Evolutionary conservation across 768 basidiomycete genomes (phyloP), one percentile per base, ranked within the genome.

Genomic region (Nidularia pulvinata): DNA sequence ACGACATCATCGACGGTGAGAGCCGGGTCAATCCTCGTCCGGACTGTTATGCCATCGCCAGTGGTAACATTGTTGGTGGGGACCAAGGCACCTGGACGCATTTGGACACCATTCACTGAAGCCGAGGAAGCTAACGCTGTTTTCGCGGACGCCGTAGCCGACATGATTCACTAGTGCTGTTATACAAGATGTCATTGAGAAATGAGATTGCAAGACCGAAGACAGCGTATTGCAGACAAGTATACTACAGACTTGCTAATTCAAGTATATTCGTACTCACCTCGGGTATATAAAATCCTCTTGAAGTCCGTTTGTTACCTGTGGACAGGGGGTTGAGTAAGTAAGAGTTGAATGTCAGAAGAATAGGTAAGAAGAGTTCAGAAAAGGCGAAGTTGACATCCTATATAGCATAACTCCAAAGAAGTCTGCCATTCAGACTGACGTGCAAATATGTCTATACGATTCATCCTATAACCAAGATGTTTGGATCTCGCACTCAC

Each of bases 21-120:
- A 5, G 90, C 86, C 13, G 89, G 88, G 65, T 94, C 92, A 59
- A 94, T 94, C 55, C 92, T 84, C 9, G 90, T 86, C 56, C 91
- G 86, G 19, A 93, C 90, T 44, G 85, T 85, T 33, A 80, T 61
- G 43, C 90, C 90, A 16, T 90, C 86, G 52, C 78, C 82, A 6
- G 88, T 91, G 2, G 89, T 86, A 48, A 94, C 90, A 53, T 80
- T 90, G 69, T 94, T 94, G 7, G 92, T 94, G 6, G 92, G 92
- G 2, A 92, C 81, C 33, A 92, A 76, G 5, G 11, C 45, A 7
- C 76, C 70, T 10, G 82, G 63, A 67, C 78, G 78, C 49, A 67
- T 57, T 52, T 66, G 65, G 7, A 69, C 54, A 52, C 77, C 76
- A 65, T 75, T 71, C 57, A 68, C 62, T 50, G 70, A 61, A 32